Percentiles rank a stretch among this genome's conserved stretches.
These are phyloP conservation scores for Thalassiosira ordinaria DNA, from an alignment of 352 stramenopile species.

Conservation along the genomic window DNA sequence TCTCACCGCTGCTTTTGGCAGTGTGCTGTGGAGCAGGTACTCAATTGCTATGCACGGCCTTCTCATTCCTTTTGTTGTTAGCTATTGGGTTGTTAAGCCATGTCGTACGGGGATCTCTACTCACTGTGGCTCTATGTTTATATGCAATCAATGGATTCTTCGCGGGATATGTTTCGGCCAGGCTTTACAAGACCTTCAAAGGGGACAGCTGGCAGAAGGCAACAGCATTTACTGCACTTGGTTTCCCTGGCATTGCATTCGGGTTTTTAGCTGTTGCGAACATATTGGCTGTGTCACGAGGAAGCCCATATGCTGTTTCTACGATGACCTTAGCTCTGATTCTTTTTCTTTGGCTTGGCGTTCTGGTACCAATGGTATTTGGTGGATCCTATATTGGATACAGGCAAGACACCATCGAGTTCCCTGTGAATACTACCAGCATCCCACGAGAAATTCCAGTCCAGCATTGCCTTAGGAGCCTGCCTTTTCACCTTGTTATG, in stretches of 20 bases:
- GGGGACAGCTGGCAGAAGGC: conserved; percentile 98
- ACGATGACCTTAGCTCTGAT: conserved; percentile 97
- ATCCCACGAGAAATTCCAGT: conserved; percentile 97
- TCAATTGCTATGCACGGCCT: conserved; percentile 95
- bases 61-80: conserved; percentile 97
- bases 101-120: too few relatives aligned
- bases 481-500: conserved; percentile 91
- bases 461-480: conserved; percentile 98
- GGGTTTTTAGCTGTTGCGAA: conserved; percentile 97
- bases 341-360: conserved; percentile 98
- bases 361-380: conserved; percentile 98
- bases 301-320: conserved; percentile 93
- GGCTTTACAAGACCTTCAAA: conserved; percentile 99
- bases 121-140: conserved; percentile 98
- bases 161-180: conserved; percentile 94
- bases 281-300: conserved; percentile 93
- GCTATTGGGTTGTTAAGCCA: conserved; percentile 93
- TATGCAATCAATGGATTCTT: conserved; percentile 94
- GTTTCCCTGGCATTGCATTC: conserved; percentile 98
- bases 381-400: conserved; percentile 98
- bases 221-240: conserved; percentile 93
- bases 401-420: conserved; percentile 91
- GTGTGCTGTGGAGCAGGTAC: conserved; percentile 97
- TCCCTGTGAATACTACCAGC: conserved; percentile 96
- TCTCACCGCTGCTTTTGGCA: conserved; percentile 94